Conservation (phyloP, 352 stramenopile species). For the Phytopythium vexans region DNA sequence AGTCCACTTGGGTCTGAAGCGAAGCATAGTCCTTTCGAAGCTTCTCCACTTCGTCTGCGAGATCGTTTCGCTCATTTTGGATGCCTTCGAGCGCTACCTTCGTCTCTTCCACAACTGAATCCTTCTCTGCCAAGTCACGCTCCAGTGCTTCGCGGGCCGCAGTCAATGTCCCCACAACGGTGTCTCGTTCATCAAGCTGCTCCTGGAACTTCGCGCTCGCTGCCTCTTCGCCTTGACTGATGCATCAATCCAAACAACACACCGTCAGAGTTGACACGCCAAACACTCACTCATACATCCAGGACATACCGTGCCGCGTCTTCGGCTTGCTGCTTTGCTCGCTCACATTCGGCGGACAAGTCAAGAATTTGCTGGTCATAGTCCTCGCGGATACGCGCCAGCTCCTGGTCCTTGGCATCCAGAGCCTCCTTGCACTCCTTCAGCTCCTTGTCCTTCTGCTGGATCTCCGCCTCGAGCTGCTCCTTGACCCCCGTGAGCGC, state of each 20-base stretch:
- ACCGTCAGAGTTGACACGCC: too few relatives aligned
- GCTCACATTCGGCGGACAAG: conserved; percentile 31
- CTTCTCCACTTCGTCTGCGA: conserved; percentile 15
- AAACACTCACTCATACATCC: neutral
- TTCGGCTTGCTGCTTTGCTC: conserved; percentile 25
- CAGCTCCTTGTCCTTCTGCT: conserved; percentile 61
- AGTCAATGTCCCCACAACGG: too few relatives aligned
- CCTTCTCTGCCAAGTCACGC: too few relatives aligned
- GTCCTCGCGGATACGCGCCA: conserved; percentile 27
- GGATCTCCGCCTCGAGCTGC: conserved; percentile 62
- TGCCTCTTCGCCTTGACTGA: conserved; percentile 10
- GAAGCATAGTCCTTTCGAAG: conserved; percentile 15
- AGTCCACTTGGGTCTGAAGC: too few relatives aligned
- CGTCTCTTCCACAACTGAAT: conserved; percentile 1
- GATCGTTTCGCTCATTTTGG: conserved; percentile 11
- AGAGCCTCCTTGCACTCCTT: conserved; percentile 29
- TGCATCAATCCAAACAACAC: too few relatives aligned
- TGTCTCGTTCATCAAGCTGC: conserved; percentile 4
- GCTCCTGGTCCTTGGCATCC: conserved; percentile 34
- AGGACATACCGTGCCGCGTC: conserved; percentile 16
- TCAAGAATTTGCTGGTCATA: conserved; percentile 37
- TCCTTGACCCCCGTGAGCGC: conserved; percentile 65
- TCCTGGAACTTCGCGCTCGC: conserved; percentile 14
- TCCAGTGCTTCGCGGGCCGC: too few relatives aligned
- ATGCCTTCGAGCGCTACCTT: conserved; percentile 20